phyloP scores from a whole-genome alignment of 2,329 filamentous ascomycete species.

The Fusarium keratoplasticum region DNA sequence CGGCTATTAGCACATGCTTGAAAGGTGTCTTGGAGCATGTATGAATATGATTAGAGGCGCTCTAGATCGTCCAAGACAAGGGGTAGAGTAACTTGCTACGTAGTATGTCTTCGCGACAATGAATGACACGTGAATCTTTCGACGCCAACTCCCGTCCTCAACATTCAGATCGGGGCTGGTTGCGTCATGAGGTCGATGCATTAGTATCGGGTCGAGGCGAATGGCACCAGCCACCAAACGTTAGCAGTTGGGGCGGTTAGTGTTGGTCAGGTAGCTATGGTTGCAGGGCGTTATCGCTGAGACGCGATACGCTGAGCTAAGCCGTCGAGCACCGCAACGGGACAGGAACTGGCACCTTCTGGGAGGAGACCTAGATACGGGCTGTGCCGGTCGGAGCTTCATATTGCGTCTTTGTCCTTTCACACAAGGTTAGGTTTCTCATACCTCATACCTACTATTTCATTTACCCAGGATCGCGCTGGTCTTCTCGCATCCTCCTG shows the following conservation, averaged over 20 bases:
- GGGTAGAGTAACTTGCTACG: background rate
- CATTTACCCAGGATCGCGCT: too few species aligned
- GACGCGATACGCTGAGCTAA: conserved; percentile 34
- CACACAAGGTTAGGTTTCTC: conserved; percentile 4
- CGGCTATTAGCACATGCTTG: background rate
- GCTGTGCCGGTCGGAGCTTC: conserved; percentile 1
- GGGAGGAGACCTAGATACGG: conserved; percentile 1
- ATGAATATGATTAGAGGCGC: background rate
- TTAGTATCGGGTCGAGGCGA: conserved; percentile 10
- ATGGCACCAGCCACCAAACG: conserved; percentile 5
- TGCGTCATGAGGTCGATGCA: conserved; percentile 34
- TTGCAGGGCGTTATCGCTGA: conserved; percentile 36
- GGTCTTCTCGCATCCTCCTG: too few species aligned
- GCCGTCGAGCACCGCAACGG: conserved; percentile 11
- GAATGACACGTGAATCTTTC: background rate
- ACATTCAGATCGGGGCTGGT: conserved; percentile 13
- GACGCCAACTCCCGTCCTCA: background rate
- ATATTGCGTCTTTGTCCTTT: conserved; percentile 7
- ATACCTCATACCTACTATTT: background rate
- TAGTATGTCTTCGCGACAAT: background rate
- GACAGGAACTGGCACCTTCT: background rate
- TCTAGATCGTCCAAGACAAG: background rate
- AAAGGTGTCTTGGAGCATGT: background rate
- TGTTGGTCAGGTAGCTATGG: background rate
- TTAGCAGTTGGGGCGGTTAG: background rate